Evolutionary conservation across 2,329 filamentous ascomycete genomes (phyloP).

Genomic region (Berkeleyomyces basicola): DNA sequence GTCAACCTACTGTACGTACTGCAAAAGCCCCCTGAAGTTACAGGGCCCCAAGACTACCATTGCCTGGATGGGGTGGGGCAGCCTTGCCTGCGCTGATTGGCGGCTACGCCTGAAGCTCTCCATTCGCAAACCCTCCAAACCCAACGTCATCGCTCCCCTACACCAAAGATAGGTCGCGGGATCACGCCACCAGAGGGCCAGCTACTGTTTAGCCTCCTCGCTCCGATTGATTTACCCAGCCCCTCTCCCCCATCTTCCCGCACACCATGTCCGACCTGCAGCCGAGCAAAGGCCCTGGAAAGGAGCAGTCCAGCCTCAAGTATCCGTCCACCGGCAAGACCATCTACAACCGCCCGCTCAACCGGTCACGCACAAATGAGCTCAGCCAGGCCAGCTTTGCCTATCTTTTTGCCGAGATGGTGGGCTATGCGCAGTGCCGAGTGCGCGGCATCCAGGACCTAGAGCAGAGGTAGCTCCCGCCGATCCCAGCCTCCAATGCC

Average conservation of each 20-base stretch:
- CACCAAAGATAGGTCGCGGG: not conserved
- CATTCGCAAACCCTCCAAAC: not conserved
- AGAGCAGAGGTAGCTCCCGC: constrained; percentile 54
- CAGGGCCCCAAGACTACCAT: not conserved
- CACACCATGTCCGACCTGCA: constrained; percentile 34
- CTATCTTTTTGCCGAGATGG: constrained; percentile 93
- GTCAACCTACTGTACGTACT: too few relatives aligned
- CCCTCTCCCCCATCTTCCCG: not conserved
- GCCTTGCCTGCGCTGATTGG: constrained; percentile 8
- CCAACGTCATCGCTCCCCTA: not conserved
- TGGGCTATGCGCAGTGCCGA: constrained; percentile 77
- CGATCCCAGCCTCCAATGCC: not conserved
- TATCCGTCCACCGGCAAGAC: constrained; percentile 90
- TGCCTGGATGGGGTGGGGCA: constrained; percentile 8
- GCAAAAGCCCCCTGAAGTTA: not conserved
- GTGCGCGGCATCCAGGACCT: constrained; percentile 89
- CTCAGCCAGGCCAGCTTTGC: constrained; percentile 88
- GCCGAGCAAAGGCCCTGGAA: constrained; percentile 28
- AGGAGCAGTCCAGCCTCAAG: constrained; percentile 49
- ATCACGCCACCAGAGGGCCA: not conserved
- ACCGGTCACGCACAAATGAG: constrained; percentile 75
- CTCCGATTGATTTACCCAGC: not conserved
- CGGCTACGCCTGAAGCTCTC: not conserved
- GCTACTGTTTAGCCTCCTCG: not conserved
- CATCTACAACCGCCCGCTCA: constrained; percentile 91